Base-by-base conservation (phyloP, 306 rosid genomes). In the Citrullus amarus region DNA sequence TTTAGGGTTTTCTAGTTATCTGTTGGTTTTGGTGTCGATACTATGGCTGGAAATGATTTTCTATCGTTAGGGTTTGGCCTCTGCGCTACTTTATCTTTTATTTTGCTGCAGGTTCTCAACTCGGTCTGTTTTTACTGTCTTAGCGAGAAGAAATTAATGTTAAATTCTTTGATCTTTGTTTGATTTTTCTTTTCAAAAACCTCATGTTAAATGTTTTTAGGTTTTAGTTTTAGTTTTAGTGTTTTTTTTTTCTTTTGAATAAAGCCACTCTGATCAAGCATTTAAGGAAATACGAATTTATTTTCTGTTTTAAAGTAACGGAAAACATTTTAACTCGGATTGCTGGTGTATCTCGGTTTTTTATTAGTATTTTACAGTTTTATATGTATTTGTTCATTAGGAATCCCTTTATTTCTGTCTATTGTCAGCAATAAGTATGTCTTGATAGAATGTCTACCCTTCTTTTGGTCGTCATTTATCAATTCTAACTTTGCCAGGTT, bases 1-100 rank as follows among this genome's bases (percentile, higher is more conserved):
- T 34, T 70, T 74, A 74, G 78, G 78, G 78, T 74, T 74, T 74
- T 32, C 17, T 74, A 2, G 78, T 30, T 74, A 34, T 17, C 34
- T 72, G 44, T 34, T 74, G n/a, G n/a, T 74, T 74, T 74, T 74
- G 50, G 30, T 50, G 62, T 72, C 44, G 22, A 50, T 28, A 17
- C 25, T 16, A 8, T 4, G 60, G 18, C 15, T 50, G 60, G 5
- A 20, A 73, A 16, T 54, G 6, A 39, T 10, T 53, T 32, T 74
- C 8, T 30, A 10, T 32, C 5, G 50, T 32, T 74, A 74, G 78
- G 78, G 63, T 74, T 74, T 3, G 34, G 63, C 32, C 6, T 34
- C 32, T 54, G 25, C 43, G 16, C 78, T 16, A 15, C 30, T 72
- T 50, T 16, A 6, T 13, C 7, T 28, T 61, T 61, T 30, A 13